These are phyloP conservation scores for Alternaria arbusti DNA, from an alignment of 2,329 filamentous ascomycete species.

Conservation along the genomic window DNA sequence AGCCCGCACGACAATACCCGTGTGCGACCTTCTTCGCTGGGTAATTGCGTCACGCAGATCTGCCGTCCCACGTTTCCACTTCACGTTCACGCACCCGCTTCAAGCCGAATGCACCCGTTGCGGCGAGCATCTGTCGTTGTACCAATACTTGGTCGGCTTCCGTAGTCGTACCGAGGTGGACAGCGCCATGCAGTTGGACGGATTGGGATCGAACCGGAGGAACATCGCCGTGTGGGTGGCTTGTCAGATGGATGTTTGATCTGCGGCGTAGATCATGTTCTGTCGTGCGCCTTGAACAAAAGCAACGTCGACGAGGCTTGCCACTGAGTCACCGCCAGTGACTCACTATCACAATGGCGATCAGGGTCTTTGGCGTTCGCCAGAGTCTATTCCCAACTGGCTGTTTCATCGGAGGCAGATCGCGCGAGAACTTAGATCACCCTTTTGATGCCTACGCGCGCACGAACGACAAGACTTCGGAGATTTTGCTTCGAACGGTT, in stretches of 20 bases:
- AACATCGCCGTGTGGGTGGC: background rate
- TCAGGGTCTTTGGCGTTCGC: background rate
- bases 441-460: background rate
- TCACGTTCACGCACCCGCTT: background rate
- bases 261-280: background rate
- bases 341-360: background rate
- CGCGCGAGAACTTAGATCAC: background rate
- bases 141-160: slow-evolving; percentile 10
- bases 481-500: slow-evolving; percentile 2
- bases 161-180: background rate
- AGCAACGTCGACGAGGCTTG: background rate
- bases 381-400: background rate
- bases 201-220: background rate
- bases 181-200: background rate
- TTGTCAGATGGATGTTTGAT: background rate
- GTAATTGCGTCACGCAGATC: slow-evolving; percentile 2
- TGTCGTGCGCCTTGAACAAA: background rate
- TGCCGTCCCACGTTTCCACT: slow-evolving; percentile 13
- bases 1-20: background rate
- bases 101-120: background rate
- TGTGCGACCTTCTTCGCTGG: slow-evolving; percentile 11
- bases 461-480: background rate
- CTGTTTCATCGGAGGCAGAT: background rate
- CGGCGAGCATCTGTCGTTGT: slow-evolving; percentile 3
- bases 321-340: background rate